These are phyloP conservation scores for Tolypocladium cylindrosporum DNA, from an alignment of 2,329 filamentous ascomycete species.

Conservation along the genomic window DNA sequence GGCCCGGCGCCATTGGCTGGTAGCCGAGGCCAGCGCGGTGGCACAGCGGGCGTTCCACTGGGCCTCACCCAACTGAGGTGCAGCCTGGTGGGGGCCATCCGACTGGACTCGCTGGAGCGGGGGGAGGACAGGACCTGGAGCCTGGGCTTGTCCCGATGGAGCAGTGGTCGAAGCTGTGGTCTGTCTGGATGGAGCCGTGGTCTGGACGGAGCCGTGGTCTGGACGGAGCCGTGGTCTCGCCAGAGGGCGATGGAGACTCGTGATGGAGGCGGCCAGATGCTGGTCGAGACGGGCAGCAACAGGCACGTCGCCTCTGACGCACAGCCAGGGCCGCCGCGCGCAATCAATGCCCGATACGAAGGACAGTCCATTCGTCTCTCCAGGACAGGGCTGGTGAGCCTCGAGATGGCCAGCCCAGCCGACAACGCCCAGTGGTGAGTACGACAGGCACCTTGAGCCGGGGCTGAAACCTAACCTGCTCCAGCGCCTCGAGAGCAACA, in stretches of 20 bases:
- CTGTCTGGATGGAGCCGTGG: neutral
- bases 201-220: neutral
- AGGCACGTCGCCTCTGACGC: neutral
- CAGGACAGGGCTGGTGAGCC: neutral
- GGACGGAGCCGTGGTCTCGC: neutral
- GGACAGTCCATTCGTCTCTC: neutral
- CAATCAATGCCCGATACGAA: neutral
- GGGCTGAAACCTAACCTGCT: neutral
- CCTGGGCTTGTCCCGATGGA: neutral
- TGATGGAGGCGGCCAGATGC: neutral
- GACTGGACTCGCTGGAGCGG: neutral
- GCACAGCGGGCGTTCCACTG: neutral
- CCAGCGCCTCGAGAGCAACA: neutral
- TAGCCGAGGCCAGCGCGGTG: conserved; percentile 11
- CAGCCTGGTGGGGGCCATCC: neutral
- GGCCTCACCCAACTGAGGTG: neutral
- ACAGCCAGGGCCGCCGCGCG: neutral
- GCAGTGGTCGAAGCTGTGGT: neutral
- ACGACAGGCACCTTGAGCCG: neutral
- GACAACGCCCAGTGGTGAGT: neutral
- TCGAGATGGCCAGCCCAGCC: neutral
- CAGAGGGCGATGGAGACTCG: neutral
- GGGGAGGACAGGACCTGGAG: neutral
- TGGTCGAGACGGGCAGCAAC: neutral
- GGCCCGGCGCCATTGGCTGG: conserved; percentile 13